Conservation (phyloP, 2,329 filamentous ascomycete species). For the Fusarium burgessii region DNA sequence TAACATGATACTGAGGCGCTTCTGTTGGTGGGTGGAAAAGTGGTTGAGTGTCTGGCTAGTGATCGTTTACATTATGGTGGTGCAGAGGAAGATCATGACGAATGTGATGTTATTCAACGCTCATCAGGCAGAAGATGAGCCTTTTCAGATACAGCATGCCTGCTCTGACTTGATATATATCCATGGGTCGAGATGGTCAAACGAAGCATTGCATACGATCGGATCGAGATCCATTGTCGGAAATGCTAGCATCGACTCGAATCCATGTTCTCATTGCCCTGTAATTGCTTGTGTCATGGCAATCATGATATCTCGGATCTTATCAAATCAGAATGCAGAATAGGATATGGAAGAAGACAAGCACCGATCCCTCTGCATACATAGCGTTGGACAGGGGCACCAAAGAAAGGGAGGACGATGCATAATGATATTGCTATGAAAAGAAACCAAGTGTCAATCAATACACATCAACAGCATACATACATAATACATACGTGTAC, state of each 20-base stretch:
- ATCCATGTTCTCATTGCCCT: constrained; percentile 12
- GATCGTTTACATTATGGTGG: constrained; percentile 12
- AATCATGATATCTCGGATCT: constrained; percentile 7
- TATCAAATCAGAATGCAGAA: constrained; percentile 27
- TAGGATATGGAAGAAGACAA: background rate
- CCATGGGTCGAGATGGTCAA: constrained; percentile 24
- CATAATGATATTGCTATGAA: constrained; percentile 28
- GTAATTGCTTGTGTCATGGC: constrained; percentile 10
- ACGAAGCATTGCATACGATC: constrained; percentile 18
- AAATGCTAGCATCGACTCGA: constrained; percentile 12
- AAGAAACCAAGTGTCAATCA: constrained; percentile 5
- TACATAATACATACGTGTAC: background rate
- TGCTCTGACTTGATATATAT: background rate
- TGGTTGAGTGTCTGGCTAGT: background rate
- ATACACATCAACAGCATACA: background rate
- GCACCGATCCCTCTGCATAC: constrained; percentile 3
- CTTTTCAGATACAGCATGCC: background rate
- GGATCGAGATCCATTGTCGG: constrained; percentile 21
- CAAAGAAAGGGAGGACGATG: background rate
- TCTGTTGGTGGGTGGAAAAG: background rate
- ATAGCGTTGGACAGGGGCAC: constrained; percentile 2
- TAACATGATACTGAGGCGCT: background rate
- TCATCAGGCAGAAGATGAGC: background rate
- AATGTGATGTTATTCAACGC: constrained; percentile 10
- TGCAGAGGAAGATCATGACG: constrained; percentile 34